These are phyloP conservation scores for Magnaporthales sp. DNA, from an alignment of 2,329 filamentous ascomycete genomes.

Conservation along the genomic window DNA sequence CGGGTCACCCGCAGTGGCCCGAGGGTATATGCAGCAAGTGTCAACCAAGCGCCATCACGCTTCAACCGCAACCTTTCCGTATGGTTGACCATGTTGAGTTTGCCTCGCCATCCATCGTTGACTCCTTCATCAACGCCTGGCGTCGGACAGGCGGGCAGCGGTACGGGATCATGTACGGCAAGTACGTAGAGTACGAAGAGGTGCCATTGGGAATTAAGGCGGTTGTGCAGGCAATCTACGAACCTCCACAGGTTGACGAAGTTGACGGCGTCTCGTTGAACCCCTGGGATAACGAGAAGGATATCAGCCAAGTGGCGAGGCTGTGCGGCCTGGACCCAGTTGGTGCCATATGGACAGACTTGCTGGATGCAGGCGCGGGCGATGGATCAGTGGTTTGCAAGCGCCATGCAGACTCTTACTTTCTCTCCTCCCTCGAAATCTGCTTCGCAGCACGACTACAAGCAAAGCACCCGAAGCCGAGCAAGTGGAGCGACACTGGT, in stretches of 20 bases:
- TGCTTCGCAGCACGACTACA: conserved; percentile 83
- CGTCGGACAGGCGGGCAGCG: conserved; percentile 75
- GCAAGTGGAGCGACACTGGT: conserved; percentile 95
- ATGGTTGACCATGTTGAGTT: conserved; percentile 99
- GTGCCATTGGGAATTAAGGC: conserved; percentile 93
- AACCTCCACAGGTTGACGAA: conserved; percentile 86
- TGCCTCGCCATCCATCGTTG: conserved; percentile 72
- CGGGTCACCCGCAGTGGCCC: conserved; percentile 87
- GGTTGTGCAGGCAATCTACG: conserved; percentile 93
- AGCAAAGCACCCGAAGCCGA: conserved; percentile 77
- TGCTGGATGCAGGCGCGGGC: conserved; percentile 70
- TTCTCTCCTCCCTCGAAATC: conserved; percentile 84
- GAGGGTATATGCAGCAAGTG: conserved; percentile 98
- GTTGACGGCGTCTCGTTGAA: conserved; percentile 78
- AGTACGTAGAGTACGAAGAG: conserved; percentile 82
- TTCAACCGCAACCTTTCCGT: conserved; percentile 87
- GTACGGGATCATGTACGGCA: conserved; percentile 83
- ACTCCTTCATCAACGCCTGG: conserved; percentile 90
- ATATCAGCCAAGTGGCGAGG: conserved; percentile 70
- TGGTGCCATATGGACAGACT: conserved; percentile 90
- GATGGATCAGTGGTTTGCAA: conserved; percentile 91
- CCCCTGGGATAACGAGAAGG: conserved; percentile 76
- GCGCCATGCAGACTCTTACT: conserved; percentile 91
- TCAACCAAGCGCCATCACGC: conserved; percentile 90
- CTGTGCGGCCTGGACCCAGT: conserved; percentile 81